Conservation (phyloP, 2,329 filamentous ascomycete genomes). For the Trichoderma brevicompactum region DNA sequence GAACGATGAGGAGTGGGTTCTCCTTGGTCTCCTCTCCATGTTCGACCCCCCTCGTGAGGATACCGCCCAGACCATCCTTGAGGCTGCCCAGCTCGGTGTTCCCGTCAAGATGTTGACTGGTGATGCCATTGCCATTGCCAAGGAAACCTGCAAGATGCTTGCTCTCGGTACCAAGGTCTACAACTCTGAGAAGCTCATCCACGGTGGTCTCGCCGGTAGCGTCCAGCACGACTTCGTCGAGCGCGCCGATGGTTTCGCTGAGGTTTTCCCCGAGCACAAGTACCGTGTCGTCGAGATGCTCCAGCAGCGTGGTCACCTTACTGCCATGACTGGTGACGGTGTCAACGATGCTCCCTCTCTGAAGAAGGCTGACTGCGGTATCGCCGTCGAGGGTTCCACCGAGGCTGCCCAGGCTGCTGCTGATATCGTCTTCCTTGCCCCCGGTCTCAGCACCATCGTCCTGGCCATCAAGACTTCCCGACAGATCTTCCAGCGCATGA, state of each 20-base stretch:
- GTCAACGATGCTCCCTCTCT: slow-evolving; percentile 92
- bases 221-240: slow-evolving; percentile 96
- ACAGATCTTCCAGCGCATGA: slow-evolving; percentile 97
- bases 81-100: slow-evolving; percentile 84
- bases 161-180: slow-evolving; percentile 92
- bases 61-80: slow-evolving; percentile 86
- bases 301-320: slow-evolving; percentile 89
- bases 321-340: slow-evolving; percentile 96
- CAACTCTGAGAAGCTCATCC: slow-evolving; percentile 89
- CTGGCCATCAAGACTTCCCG: slow-evolving; percentile 90
- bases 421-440: slow-evolving; percentile 92
- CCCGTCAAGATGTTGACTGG: slow-evolving; percentile 97
- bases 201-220: slow-evolving; percentile 86
- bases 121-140: slow-evolving; percentile 90
- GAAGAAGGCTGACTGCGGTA: slow-evolving; percentile 94
- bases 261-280: slow-evolving; percentile 95
- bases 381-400: slow-evolving; percentile 89
- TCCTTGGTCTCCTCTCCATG: slow-evolving; percentile 93
- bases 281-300: slow-evolving; percentile 93
- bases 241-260: slow-evolving; percentile 91
- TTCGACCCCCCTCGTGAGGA: slow-evolving; percentile 89
- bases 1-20: slow-evolving; percentile 80
- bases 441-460: slow-evolving; percentile 89
- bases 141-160: slow-evolving; percentile 88
- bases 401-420: slow-evolving; percentile 89